Percentiles rank a stretch among this genome's conserved stretches.
phyloP scores from a whole-genome alignment of 345 rosid species.

The Reutealis trisperma region DNA sequence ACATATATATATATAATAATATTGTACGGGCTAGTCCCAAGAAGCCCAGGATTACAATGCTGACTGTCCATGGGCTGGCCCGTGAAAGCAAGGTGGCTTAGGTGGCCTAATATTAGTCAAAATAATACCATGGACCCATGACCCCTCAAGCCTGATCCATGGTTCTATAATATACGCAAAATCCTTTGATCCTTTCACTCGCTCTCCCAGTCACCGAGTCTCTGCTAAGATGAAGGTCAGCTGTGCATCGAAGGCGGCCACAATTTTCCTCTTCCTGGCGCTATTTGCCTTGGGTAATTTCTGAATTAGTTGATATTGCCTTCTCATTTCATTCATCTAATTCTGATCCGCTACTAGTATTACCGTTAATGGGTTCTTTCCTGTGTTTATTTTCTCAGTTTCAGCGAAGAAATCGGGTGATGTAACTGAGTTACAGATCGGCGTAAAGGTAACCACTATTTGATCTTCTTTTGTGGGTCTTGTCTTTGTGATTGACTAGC shows the following conservation, averaged over 20 bases:
- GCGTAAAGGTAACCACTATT: conserved; percentile 63
- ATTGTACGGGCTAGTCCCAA: too few species aligned
- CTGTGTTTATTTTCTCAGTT: conserved; percentile 34
- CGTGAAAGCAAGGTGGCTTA: too few species aligned
- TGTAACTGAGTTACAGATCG: conserved; percentile 86
- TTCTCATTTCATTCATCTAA: neutral
- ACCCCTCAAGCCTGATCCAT: too few species aligned
- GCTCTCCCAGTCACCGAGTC: neutral
- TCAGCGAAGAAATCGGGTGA: conserved; percentile 69
- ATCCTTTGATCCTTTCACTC: neutral
- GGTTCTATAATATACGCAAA: too few species aligned
- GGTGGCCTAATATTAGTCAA: too few species aligned
- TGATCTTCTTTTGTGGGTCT: too few species aligned
- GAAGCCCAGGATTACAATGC: too few species aligned
- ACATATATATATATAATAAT: too few species aligned
- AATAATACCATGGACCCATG: too few species aligned
- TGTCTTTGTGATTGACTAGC: neutral
- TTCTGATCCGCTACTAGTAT: neutral
- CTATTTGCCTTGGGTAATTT: conserved; percentile 38
- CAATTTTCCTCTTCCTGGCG: conserved; percentile 33
- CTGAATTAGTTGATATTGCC: neutral
- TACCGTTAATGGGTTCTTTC: neutral
- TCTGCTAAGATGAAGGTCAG: conserved; percentile 26
- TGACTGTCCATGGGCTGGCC: too few species aligned
- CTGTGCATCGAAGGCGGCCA: conserved; percentile 33